Base-by-base conservation (phyloP, 192 early-diverging fungal genomes). In the Linnemannia elongata region DNA sequence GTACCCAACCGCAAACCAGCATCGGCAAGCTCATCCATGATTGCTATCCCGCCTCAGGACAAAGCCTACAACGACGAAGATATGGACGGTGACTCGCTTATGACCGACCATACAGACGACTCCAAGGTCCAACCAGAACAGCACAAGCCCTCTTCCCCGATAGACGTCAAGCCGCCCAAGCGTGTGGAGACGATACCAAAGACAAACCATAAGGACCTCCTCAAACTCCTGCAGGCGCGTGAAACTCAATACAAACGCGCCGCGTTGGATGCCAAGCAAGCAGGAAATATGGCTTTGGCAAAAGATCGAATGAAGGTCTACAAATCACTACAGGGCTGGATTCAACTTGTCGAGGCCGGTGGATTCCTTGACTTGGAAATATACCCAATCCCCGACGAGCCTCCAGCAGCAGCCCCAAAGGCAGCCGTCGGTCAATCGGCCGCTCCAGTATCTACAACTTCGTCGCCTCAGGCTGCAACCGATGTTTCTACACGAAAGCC, bases 231-330 rank as follows among this genome's bases (percentile, higher is more conserved):
- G 24, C 39, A 76, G 33, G 86, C 83, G 44, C 90, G 90, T 35
- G 83, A 92, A 22, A 47, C 80, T 17, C 87, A 93, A 60, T 91
- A 92, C 77, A 94, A 93, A 70, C 72, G 88, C 1, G 82, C 89
- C 17, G 93, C 93, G 0, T 6, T 93, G 1, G 80, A 90, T 7
- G 87, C 88, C 18, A 91, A 90, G 76, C 73, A 83, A 17, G 85
- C 82, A 52, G 93, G 93, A 27, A 87, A 93, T 69, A 81, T 75
- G 76, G 47, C 10, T 9, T 83, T 90, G 30, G 93, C 93, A 15
- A 24, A 83, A 33, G 91, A 92, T 55, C 38, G 84, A 42, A 39
- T 92, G 27, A 83, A 81, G 69, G 80, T 55, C 1, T 82, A 79
- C 45, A 92, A 93, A 66, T 78, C 72, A 42, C 41, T 94, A 4